Conservation (phyloP, 108 stramenopile species). For the Discostella stelligeroides region DNA sequence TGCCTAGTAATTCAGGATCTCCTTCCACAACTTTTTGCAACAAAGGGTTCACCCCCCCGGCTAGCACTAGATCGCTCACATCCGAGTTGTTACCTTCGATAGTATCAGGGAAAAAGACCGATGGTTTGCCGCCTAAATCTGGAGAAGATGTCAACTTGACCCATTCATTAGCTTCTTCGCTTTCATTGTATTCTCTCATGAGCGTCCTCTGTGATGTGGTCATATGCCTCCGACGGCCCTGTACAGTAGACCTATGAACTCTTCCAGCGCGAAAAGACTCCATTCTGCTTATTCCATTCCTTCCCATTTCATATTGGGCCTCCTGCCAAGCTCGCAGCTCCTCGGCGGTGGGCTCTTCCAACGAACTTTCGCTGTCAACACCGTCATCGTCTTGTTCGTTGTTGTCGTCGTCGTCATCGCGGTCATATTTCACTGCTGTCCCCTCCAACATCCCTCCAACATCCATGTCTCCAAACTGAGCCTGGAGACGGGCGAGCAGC, state of each 20-base stretch:
- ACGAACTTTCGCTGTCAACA: constrained; percentile 27
- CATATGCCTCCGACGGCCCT: constrained; percentile 19
- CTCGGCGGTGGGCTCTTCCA: constrained; percentile 62
- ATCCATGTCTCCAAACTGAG: constrained; percentile 71
- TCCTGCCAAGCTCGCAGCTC: constrained; percentile 70
- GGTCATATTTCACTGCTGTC: background rate
- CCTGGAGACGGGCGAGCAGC: constrained; percentile 55
- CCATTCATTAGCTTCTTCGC: constrained; percentile 44
- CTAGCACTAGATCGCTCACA: constrained; percentile 18
- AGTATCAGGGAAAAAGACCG: constrained; percentile 50
- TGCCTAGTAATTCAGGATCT: constrained; percentile 59
- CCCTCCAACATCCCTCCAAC: constrained; percentile 36
- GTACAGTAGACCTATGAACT: constrained; percentile 7
- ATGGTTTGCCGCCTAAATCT: constrained; percentile 45
- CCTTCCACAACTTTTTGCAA: constrained; percentile 33
- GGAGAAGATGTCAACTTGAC: constrained; percentile 44
- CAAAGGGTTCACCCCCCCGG: constrained; percentile 27
- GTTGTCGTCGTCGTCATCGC: background rate
- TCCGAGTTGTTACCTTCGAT: constrained; percentile 12
- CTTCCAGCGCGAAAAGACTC: constrained; percentile 8
- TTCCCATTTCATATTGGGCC: constrained; percentile 59
- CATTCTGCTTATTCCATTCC: constrained; percentile 26
- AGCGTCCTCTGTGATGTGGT: constrained; percentile 2
- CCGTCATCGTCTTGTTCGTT: constrained; percentile 15
- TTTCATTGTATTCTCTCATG: constrained; percentile 8